Percentiles rank a stretch among this genome's conserved stretches.
phyloP scores from a whole-genome alignment of 1,284 basidiomycete species.

The Exobasidium rhododendri region DNA sequence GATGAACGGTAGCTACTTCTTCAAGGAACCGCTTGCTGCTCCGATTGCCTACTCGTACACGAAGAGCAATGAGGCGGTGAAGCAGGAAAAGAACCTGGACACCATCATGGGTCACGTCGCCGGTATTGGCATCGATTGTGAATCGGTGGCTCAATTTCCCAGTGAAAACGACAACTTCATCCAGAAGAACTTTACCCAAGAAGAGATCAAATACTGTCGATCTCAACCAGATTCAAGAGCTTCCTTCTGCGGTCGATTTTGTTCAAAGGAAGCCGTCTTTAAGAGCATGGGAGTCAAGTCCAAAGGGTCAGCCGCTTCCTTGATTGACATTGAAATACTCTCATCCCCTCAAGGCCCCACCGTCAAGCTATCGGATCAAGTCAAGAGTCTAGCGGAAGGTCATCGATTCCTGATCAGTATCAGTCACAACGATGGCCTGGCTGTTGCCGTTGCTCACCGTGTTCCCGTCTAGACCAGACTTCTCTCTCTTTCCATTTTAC shows the following conservation, averaged over 20 bases:
- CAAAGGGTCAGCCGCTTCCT: slow-evolving; percentile 83
- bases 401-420: slow-evolving; percentile 77
- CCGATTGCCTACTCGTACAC: slow-evolving; percentile 26
- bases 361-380: slow-evolving; percentile 73
- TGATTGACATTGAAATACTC: slow-evolving; percentile 96
- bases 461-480: slow-evolving; percentile 6
- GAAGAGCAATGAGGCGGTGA: slow-evolving; percentile 33
- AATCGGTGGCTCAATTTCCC: slow-evolving; percentile 88
- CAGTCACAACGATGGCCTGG: slow-evolving; percentile 64
- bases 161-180: slow-evolving; percentile 86
- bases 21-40: slow-evolving; percentile 38
- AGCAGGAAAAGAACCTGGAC: slow-evolving; percentile 34
- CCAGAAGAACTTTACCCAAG: slow-evolving; percentile 85
- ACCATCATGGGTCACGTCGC: slow-evolving; percentile 62
- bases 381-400: slow-evolving; percentile 59
- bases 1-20: slow-evolving; percentile 41
- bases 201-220: slow-evolving; percentile 81
- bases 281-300: slow-evolving; percentile 89
- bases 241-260: slow-evolving; percentile 94
- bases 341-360: slow-evolving; percentile 64
- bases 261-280: slow-evolving; percentile 96
- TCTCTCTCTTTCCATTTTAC: not conserved
- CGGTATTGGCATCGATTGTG: slow-evolving; percentile 66
- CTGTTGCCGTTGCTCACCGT: slow-evolving; percentile 45
- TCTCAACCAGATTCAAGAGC: slow-evolving; percentile 80